Base-by-base conservation (phyloP, 1,284 basidiomycete genomes). In the Cryptococcus sp. region DNA sequence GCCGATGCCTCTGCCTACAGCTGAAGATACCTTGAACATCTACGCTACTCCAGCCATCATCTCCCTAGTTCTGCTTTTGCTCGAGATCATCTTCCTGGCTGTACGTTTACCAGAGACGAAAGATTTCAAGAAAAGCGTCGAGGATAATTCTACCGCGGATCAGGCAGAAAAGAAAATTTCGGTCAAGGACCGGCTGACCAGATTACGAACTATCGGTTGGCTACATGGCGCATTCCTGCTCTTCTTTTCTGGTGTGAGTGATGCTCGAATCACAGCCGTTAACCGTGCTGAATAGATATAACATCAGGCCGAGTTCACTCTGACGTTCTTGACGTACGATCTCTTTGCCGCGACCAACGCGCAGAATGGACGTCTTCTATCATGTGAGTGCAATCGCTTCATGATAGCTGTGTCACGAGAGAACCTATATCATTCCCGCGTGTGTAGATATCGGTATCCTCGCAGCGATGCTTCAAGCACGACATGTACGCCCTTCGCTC, bases 311-410 rank as follows among this genome's bases (percentile, higher is more conserved):
- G 92, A 95, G 70, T 94, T 93, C 77, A 94, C 92, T 0, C 80
- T 95, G 26, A 93, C 90, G 0, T 95, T 95, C 81, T 80, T 94
- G 49, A 93, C 73, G 86, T 78, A 76, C 64, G 79, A 79, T 55
- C 88, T 95, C 52, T 87, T 95, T 58, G 87, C 89, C 73, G 93
- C 90, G 84, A 87, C 85, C 65, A 96, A 95, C 77, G 86, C 83
- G 63, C 89, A 93, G 69, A 96, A 95, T 64, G 93, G 93, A 10
- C 83, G 84, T 59, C 83, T 96, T 38, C 77, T 82, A 3, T 92
- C 89, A 1, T 88, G 87, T 73, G 56, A 55, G 72, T 61, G 29
- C 23, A 22, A 4, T 26, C 45, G 26, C 11, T 43, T 26, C 13
- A 38, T 22, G 16, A 16, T 34, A 7, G 25, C 44, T 25, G 54